Base-by-base conservation (phyloP, 306 rosid species). In the Oxytropis ochrocephala region DNA sequence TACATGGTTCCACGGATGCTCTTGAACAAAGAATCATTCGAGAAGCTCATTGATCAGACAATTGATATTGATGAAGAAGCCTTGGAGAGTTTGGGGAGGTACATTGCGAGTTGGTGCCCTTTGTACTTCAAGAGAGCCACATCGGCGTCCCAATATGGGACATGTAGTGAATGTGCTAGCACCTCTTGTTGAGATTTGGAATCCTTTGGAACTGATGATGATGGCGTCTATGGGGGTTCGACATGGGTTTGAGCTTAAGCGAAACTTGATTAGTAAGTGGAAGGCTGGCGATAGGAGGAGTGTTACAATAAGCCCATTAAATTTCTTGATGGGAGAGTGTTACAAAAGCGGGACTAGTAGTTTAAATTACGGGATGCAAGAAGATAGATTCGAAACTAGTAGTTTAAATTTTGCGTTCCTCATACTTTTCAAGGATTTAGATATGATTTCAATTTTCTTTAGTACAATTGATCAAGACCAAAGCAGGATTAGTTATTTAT, bases 71-170 rank as follows among this genome's bases (percentile, higher is more conserved):
- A 78, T 1, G 96, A 90, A 41, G 98, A 88, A 61, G 80, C 88
- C 43, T 55, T 85, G 6, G 33, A 81, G 17, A 90, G 85, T 55
- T 38, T 88, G 21, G 27, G 36, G 67, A 88, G 87, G 88, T 61
- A 88, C 97, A 0, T n/a, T n/a, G n/a, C n/a, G 96, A 83, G 77
- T 72, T 93, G 69, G 98, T 1, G 81, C 91, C 43, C 94, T 90
- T 49, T 90, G 98, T 75, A 79, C 84, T 1, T 84, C 92, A 0
- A 79, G 97, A 67, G 98, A 93, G 84, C 87, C 97, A 0, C 54
- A 84, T 73, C 96, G 88, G 70, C 87, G 98, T 11, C 98, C 98
- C 0, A 96, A 93, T 46, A 90, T 93, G 90, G 69, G 96, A 21
- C 91, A 90, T 55, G 89, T 81, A 3, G 98, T 93, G 79, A 90